Evolutionary conservation across 2,329 filamentous ascomycete genomes (phyloP).

Genomic region (Venturiaceae sp.): DNA sequence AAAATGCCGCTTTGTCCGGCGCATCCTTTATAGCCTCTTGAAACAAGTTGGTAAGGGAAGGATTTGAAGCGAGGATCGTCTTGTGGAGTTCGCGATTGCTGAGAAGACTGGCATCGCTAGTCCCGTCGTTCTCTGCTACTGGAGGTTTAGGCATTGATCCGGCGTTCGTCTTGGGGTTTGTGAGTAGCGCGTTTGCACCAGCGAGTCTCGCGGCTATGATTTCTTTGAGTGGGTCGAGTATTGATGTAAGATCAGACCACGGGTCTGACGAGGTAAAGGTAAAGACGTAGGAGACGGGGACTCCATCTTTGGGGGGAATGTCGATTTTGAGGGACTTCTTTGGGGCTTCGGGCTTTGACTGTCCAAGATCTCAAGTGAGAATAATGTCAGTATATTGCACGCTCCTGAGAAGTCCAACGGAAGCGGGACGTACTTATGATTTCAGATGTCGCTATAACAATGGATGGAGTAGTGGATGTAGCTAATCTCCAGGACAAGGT

Average conservation of each 20-base stretch:
- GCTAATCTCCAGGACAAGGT: background rate
- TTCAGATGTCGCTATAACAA: background rate
- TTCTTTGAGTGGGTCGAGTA: conserved; percentile 73
- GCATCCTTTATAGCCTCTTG: conserved; percentile 70
- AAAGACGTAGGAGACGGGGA: conserved; percentile 51
- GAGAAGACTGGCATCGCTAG: conserved; percentile 67
- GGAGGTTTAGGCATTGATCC: conserved; percentile 26
- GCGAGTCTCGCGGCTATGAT: conserved; percentile 51
- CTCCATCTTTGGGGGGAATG: background rate
- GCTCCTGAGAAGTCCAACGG: background rate
- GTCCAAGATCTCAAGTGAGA: too few relatives aligned
- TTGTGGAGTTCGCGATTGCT: conserved; percentile 75
- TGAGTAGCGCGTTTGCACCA: background rate
- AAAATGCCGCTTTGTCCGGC: conserved; percentile 74
- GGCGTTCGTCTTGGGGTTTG: conserved; percentile 40
- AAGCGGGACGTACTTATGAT: background rate
- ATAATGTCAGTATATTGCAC: background rate
- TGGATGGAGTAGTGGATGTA: background rate
- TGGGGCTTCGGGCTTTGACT: too few relatives aligned
- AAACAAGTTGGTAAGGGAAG: conserved; percentile 70
- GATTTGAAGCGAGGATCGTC: conserved; percentile 75
- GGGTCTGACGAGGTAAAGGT: conserved; percentile 75
- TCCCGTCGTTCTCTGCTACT: conserved; percentile 22
- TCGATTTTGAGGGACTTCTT: background rate
- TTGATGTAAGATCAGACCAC: conserved; percentile 70